Percentiles rank a stretch among this genome's conserved stretches.
Evolutionary conservation across 1,284 basidiomycete genomes (phyloP).

Genomic region (Malassezia slooffiae): DNA sequence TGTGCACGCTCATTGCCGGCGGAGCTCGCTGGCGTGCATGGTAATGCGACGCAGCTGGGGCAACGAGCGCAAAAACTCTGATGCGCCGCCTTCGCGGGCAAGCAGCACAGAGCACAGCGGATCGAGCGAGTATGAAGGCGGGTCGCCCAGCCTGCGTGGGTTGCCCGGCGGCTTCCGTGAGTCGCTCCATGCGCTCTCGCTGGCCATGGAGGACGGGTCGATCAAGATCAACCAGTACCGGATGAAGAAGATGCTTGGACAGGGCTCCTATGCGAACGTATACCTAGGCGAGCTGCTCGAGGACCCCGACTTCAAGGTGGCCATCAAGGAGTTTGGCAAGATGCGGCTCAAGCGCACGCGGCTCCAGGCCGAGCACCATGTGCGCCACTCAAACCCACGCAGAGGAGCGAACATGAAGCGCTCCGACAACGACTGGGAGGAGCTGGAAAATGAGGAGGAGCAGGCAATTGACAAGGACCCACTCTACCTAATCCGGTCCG

Average conservation of each 20-base stretch:
- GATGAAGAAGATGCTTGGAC: conserved; percentile 34
- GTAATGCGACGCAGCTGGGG: no score
- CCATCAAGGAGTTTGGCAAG: conserved; percentile 45
- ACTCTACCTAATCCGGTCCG: conserved; percentile 34
- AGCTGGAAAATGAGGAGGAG: background rate
- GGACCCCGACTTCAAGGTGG: conserved; percentile 21
- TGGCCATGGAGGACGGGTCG: conserved; percentile 36
- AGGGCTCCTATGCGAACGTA: conserved; percentile 38
- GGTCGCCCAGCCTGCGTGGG: no score
- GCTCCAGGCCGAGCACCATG: conserved; percentile 18
- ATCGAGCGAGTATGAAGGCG: no score
- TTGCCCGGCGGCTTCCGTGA: no score
- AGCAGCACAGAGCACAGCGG: no score
- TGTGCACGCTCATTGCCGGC: no score
- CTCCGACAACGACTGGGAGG: background rate
- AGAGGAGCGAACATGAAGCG: background rate
- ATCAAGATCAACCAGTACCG: conserved; percentile 43
- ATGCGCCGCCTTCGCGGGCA: no score
- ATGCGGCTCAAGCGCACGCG: conserved; percentile 31
- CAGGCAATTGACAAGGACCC: conserved; percentile 25
- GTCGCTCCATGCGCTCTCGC: conserved; percentile 38
- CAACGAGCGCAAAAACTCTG: no score
- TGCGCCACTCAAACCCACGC: no score
- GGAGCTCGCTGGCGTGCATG: no score
- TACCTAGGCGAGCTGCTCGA: conserved; percentile 26